Evolutionary conservation across 169 alveolate genomes (phyloP).

Genomic region (Cryptosporidium sp.): DNA sequence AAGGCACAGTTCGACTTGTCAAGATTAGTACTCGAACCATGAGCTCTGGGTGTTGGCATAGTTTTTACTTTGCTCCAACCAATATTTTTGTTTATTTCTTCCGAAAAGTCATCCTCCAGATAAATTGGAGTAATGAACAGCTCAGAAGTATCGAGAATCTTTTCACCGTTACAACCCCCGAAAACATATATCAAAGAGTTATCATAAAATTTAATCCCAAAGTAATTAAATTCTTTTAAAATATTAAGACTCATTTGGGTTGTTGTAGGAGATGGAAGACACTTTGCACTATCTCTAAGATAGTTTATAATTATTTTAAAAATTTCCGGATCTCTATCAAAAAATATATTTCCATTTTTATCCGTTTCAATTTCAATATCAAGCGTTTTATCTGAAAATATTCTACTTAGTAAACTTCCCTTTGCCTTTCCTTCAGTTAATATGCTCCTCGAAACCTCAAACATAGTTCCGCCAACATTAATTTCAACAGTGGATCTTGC

Average conservation of each 20-base stretch:
- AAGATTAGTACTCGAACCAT: constrained; percentile 41
- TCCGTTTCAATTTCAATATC: constrained; percentile 54
- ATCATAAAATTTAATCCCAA: constrained; percentile 42
- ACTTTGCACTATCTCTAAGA: constrained; percentile 21
- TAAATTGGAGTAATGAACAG: constrained; percentile 19
- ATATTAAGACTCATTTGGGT: constrained; percentile 38
- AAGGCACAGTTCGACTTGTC: constrained; percentile 39
- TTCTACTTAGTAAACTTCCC: constrained; percentile 51
- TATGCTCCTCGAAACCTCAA: constrained; percentile 48
- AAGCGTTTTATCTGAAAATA: constrained; percentile 59
- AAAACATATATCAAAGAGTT: constrained; percentile 60
- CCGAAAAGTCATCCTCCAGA: constrained; percentile 6
- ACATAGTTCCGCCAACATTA: constrained; percentile 62
- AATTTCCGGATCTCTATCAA: constrained; percentile 74
- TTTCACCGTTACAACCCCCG: constrained; percentile 68
- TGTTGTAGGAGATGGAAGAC: constrained; percentile 16
- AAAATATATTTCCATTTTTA: constrained; percentile 52
- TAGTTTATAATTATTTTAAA: constrained; percentile 41
- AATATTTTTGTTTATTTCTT: neutral
- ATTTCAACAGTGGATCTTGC: constrained; percentile 46
- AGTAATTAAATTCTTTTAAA: constrained; percentile 46
- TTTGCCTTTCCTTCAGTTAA: constrained; percentile 65
- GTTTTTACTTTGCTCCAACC: constrained; percentile 56
- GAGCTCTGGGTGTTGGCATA: constrained; percentile 43
- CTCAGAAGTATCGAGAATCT: constrained; percentile 57